Base-by-base conservation (phyloP, 1,284 basidiomycete genomes). In the Quambalaria eucalypti region DNA sequence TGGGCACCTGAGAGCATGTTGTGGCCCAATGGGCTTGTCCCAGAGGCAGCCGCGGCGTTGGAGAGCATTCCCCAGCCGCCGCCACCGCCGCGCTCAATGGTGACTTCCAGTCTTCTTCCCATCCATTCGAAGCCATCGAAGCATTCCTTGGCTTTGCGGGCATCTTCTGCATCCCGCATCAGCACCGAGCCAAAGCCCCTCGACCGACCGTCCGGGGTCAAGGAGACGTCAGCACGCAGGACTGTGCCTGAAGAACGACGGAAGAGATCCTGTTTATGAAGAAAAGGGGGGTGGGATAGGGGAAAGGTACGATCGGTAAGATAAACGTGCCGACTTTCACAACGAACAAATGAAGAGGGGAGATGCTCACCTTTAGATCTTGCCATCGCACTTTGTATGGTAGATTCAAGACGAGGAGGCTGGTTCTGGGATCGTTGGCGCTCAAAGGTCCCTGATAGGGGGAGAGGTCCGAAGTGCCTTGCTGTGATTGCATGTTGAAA, bases 401-500 rank as follows among this genome's bases (percentile, higher is more conserved):
- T 40, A 78, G 58, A 50, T 77, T 77, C 23, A 62, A 66, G 26
- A 73, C 65, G 38, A 61, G 56, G 14, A 74, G 61, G 77, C 92
- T 89, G 0, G 88, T 91, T 51, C 89, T 81, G 0, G 89, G 93
- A 76, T 96, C 91, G 31, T 16, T 33, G 19, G 61, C 55, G 48
- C n/a, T 36, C 12, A 42, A 7, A 50, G 53, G 14, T 33, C 38
- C 3, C 52, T 47, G 48, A 16, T 16, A 16, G 28, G 48, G 4
- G 48, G 48, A 49, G n/a, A n/a, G n/a, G n/a, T n/a, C n/a, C n/a
- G n/a, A n/a, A n/a, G n/a, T n/a, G n/a, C n/a, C n/a, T 23, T 28
- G 5, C 12, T 49, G 28, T 23, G 48, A 33, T 23, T 10, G 28
- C 29, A 49, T 25, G 42, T 46, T 46, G 42, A 2, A n/a, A n/a